Evolutionary conservation across 495 filamentous ascomycete species (phyloP).

Genomic region (Tuber umbilicatum): DNA sequence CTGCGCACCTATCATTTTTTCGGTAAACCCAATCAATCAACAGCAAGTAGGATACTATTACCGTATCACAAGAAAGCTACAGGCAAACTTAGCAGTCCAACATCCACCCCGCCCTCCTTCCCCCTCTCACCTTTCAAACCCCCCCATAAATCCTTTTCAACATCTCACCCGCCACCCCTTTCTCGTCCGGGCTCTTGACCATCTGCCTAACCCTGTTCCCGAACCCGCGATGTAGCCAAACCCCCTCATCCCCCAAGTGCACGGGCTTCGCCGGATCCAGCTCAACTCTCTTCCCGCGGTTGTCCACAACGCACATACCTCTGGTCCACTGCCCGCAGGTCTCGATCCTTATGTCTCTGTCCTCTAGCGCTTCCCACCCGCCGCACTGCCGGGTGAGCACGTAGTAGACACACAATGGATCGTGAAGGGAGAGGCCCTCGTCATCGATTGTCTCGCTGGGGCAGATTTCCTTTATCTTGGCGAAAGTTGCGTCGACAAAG

Average conservation of each 20-base stretch:
- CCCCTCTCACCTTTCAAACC: not conserved
- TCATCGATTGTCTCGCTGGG: constrained; percentile 51
- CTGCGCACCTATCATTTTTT: not conserved
- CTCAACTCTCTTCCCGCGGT: constrained; percentile 58
- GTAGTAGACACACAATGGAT: constrained; percentile 85
- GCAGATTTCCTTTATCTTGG: constrained; percentile 59
- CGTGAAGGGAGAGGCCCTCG: constrained; percentile 68
- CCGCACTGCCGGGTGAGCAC: constrained; percentile 51
- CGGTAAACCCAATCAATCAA: not conserved
- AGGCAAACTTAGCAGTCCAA: not conserved
- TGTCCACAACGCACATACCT: constrained; percentile 81
- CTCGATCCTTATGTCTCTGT: constrained; percentile 76
- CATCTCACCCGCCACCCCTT: constrained; percentile 42
- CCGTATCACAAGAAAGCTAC: not conserved
- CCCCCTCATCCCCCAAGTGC: constrained; percentile 53
- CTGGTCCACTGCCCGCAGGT: constrained; percentile 87
- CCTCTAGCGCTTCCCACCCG: constrained; percentile 44
- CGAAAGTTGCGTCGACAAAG: constrained; percentile 71
- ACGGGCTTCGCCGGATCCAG: constrained; percentile 49
- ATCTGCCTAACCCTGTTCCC: constrained; percentile 60
- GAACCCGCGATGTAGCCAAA: constrained; percentile 52
- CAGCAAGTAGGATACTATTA: not conserved
- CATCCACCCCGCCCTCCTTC: not conserved
- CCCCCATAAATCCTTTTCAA: constrained; percentile 44
- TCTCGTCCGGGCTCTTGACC: constrained; percentile 44